Evolutionary conservation across 371 early-diverging fungal genomes (phyloP).

Genomic region (Lichtheimia corymbifera): DNA sequence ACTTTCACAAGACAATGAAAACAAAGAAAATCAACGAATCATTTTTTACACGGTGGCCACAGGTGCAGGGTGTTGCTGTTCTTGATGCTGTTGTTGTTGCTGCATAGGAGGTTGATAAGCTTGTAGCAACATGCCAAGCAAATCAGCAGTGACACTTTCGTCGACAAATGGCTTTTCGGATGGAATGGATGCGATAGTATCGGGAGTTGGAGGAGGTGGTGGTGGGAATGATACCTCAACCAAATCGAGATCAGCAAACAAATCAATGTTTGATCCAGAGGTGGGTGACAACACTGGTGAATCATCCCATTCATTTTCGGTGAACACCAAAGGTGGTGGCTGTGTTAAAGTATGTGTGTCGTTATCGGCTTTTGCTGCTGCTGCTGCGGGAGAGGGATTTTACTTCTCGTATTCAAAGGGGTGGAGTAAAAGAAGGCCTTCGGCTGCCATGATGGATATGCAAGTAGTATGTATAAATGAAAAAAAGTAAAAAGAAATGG

Average conservation of each 20-base stretch:
- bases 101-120: not conserved
- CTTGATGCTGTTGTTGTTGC: not conserved
- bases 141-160: not conserved
- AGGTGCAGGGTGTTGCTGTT: not conserved
- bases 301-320: constrained; percentile 1
- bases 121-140: not conserved
- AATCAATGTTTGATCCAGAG: not conserved
- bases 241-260: not conserved
- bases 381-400: too few species aligned
- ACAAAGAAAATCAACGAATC: too few species aligned
- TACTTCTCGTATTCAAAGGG: too few species aligned
- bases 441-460: too few species aligned
- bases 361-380: too few species aligned
- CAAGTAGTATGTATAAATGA: too few species aligned
- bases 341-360: too few species aligned
- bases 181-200: not conserved
- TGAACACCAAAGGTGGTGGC: constrained; percentile 1
- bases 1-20: too few species aligned
- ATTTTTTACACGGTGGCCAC: too few species aligned
- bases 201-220: not conserved
- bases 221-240: constrained; percentile 1
- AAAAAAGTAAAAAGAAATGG: too few species aligned
- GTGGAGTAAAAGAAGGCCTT: too few species aligned
- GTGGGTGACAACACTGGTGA: not conserved
- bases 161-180: not conserved